Evolutionary conservation across 306 rosid genomes (phyloP).

Genomic region (Hippophae rhamnoides): DNA sequence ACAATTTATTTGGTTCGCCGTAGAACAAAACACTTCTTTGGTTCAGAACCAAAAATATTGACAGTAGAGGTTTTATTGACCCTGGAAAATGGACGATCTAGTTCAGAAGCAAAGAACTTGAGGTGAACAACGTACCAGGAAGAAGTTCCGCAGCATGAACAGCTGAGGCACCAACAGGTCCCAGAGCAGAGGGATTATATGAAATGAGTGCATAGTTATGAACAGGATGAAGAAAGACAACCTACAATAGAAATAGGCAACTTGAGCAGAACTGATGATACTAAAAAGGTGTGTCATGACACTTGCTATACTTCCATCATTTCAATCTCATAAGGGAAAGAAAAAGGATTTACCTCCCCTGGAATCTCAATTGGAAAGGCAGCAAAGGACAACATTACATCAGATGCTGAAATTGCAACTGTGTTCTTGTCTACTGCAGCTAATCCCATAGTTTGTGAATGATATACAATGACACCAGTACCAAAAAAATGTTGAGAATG

Average conservation of each 20-base stretch:
- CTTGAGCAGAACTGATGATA: neutral
- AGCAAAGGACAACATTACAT: slow-evolving; percentile 86
- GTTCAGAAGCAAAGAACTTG: no score
- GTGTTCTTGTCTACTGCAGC: slow-evolving; percentile 87
- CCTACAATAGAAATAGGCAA: slow-evolving; percentile 42
- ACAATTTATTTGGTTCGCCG: no score
- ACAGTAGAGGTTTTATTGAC: no score
- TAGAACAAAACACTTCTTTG: no score
- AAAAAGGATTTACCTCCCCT: slow-evolving; percentile 64
- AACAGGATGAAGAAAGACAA: slow-evolving; percentile 91
- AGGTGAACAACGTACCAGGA: slow-evolving; percentile 47
- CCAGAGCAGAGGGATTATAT: slow-evolving; percentile 88
- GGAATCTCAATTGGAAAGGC: slow-evolving; percentile 94
- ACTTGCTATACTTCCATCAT: no score
- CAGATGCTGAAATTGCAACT: slow-evolving; percentile 80
- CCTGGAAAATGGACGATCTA: no score
- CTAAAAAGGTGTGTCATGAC: neutral
- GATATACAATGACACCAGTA: slow-evolving; percentile 84
- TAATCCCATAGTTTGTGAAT: slow-evolving; percentile 70
- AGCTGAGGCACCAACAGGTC: slow-evolving; percentile 66
- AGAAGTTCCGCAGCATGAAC: slow-evolving; percentile 85
- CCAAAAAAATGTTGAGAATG: slow-evolving; percentile 90
- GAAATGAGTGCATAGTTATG: slow-evolving; percentile 89
- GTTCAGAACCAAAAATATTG: no score
- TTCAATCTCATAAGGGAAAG: neutral